Percentiles rank a stretch among this genome's conserved stretches.
These are phyloP conservation scores for Ananas comosus DNA, from an alignment of 176 grass and related monocot species.

Conservation along the genomic window DNA sequence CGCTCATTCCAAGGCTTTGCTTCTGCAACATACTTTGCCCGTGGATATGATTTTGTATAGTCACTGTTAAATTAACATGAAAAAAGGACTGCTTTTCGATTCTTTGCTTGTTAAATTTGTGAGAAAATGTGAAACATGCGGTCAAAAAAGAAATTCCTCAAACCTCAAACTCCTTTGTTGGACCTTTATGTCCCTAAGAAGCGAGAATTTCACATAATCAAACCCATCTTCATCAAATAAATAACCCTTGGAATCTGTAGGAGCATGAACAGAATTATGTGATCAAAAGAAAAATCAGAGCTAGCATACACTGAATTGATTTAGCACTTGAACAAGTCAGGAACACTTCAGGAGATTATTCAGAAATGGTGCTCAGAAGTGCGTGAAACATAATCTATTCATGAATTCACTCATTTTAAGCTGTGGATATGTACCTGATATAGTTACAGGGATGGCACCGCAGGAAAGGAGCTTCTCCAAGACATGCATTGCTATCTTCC, in stretches of 20 bases:
- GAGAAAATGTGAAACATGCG: conserved; percentile 23
- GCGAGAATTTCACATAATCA: conserved; percentile 90
- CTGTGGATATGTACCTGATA: conserved; percentile 55
- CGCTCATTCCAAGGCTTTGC: conserved; percentile 78
- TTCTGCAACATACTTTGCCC: conserved; percentile 77
- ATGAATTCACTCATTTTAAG: not conserved
- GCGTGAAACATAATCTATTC: not conserved
- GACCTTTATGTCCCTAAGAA: conserved; percentile 77
- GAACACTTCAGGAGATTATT: no score
- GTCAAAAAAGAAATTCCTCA: conserved; percentile 13
- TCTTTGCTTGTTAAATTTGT: conserved; percentile 22
- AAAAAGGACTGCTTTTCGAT: conserved; percentile 19
- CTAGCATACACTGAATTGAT: not conserved
- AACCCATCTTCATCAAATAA: conserved; percentile 86
- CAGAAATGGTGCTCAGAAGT: not conserved
- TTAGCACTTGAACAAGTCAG: not conserved
- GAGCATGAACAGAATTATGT: not conserved
- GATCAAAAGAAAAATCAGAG: not conserved
- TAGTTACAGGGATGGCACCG: conserved; percentile 85
- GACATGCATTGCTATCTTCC: conserved; percentile 99
- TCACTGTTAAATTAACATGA: conserved; percentile 57
- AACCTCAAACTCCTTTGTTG: conserved; percentile 91
- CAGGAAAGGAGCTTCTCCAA: conserved; percentile 93
- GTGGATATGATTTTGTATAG: conserved; percentile 82
- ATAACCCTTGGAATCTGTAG: conserved; percentile 95